These are phyloP conservation scores for Craspedostauros australis DNA, from an alignment of 108 stramenopile species.

Conservation along the genomic window DNA sequence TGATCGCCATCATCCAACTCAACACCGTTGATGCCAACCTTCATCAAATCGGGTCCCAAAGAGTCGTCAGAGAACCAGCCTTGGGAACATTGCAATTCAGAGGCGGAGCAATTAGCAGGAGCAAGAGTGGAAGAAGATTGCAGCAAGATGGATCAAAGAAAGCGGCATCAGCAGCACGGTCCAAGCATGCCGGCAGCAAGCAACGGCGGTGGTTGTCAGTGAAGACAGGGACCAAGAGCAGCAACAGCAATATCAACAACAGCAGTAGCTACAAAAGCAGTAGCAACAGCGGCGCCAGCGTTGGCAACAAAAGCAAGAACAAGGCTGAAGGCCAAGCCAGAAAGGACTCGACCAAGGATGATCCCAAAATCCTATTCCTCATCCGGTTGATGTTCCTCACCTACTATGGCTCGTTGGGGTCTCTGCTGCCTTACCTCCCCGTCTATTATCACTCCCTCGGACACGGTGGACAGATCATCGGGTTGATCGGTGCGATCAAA, in stretches of 20 bases:
- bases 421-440: conserved; percentile 90
- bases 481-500: conserved; percentile 89
- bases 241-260: background rate
- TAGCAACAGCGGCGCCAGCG: background rate
- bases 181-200: too few relatives aligned
- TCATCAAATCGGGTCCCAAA: too few relatives aligned
- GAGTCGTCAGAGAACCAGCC: too few relatives aligned
- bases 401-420: conserved; percentile 87
- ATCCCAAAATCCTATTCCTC: conserved; percentile 38
- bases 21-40: too few relatives aligned
- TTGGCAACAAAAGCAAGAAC: background rate
- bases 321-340: background rate
- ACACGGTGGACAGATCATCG: conserved; percentile 79
- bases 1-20: too few relatives aligned
- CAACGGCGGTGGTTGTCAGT: too few relatives aligned
- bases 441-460: conserved; percentile 93
- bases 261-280: background rate
- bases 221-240: background rate
- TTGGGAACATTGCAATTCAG: too few relatives aligned
- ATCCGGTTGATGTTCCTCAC: conserved; percentile 81
- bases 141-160: too few relatives aligned
- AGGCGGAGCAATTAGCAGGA: too few relatives aligned
- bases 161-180: too few relatives aligned
- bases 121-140: too few relatives aligned
- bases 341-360: too few relatives aligned